These are phyloP conservation scores for Nakazawaea ambrosiae DNA, from an alignment of 805 yeast genomes.

Conservation along the genomic window DNA sequence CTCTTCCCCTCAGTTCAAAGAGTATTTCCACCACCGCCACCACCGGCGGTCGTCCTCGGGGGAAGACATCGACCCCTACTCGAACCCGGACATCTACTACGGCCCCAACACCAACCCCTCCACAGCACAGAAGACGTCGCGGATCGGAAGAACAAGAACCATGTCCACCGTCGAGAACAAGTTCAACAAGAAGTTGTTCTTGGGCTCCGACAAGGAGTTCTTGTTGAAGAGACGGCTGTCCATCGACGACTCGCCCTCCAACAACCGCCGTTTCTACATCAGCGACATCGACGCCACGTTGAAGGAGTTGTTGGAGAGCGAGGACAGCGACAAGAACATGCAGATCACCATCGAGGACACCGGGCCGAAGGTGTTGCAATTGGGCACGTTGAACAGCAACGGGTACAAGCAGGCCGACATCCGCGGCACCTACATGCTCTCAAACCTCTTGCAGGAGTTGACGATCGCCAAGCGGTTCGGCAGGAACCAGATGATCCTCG, in stretches of 20 bases:
- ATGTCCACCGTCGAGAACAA: slow-evolving; percentile 27
- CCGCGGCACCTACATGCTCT: slow-evolving; percentile 84
- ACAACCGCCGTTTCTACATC: slow-evolving; percentile 51
- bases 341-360: slow-evolving; percentile 84
- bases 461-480: slow-evolving; percentile 82
- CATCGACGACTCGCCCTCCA: slow-evolving; percentile 39
- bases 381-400: slow-evolving; percentile 80
- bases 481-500: slow-evolving; percentile 67
- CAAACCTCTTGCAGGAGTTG: slow-evolving; percentile 80
- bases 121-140: slow-evolving; percentile 30
- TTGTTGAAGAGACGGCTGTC: slow-evolving; percentile 41
- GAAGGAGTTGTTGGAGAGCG: slow-evolving; percentile 58
- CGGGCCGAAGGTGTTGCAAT: slow-evolving; percentile 73
- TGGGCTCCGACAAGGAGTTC: slow-evolving; percentile 1
- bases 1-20: slow-evolving; percentile 6
- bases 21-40: slow-evolving; percentile 7
- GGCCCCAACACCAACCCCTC: slow-evolving; percentile 56
- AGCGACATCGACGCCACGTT: slow-evolving; percentile 70
- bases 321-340: slow-evolving; percentile 78
- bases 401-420: slow-evolving; percentile 70
- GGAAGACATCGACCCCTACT: slow-evolving; percentile 58
- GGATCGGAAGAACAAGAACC: slow-evolving; percentile 49
- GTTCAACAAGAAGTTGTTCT: slow-evolving; percentile 2
- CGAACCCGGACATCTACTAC: slow-evolving; percentile 63
- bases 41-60: slow-evolving; percentile 27